Evolutionary conservation across 768 basidiomycete genomes (phyloP).

Genomic region (Cystobasidium tubakii): DNA sequence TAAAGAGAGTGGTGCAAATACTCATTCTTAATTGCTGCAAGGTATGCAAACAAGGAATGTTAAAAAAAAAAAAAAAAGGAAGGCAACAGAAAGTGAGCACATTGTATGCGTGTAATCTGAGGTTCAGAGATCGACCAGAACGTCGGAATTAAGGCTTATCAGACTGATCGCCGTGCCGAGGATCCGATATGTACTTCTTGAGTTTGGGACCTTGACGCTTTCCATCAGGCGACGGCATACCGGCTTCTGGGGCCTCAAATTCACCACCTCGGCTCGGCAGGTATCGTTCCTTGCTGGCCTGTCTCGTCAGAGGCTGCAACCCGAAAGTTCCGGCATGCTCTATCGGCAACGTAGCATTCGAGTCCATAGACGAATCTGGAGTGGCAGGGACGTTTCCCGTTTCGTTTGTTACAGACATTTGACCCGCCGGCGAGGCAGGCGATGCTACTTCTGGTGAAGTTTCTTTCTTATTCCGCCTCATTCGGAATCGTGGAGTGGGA

Average conservation of each 20-base stretch:
- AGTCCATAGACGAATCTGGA: neutral
- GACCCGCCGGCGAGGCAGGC: neutral
- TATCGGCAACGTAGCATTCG: conserved; percentile 8
- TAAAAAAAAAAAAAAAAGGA: no score
- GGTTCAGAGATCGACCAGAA: no score
- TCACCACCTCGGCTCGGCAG: neutral
- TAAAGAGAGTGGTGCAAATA: no score
- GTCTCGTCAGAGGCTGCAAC: conserved; percentile 10
- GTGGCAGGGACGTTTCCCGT: neutral
- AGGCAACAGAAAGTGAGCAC: no score
- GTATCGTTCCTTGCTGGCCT: neutral
- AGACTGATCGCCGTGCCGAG: no score
- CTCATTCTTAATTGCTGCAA: no score
- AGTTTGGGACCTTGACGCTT: neutral
- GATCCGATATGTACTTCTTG: neutral
- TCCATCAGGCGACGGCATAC: neutral
- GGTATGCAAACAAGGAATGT: no score
- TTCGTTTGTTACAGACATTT: neutral
- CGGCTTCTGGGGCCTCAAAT: neutral
- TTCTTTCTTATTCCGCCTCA: conserved; percentile 10
- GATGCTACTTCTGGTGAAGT: neutral
- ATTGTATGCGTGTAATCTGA: no score
- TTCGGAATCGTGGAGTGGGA: conserved; percentile 7
- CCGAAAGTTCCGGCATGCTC: neutral
- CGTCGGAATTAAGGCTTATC: no score